phyloP scores from a whole-genome alignment of 2,329 filamentous ascomycete genomes.

The Fusarium nodosum region DNA sequence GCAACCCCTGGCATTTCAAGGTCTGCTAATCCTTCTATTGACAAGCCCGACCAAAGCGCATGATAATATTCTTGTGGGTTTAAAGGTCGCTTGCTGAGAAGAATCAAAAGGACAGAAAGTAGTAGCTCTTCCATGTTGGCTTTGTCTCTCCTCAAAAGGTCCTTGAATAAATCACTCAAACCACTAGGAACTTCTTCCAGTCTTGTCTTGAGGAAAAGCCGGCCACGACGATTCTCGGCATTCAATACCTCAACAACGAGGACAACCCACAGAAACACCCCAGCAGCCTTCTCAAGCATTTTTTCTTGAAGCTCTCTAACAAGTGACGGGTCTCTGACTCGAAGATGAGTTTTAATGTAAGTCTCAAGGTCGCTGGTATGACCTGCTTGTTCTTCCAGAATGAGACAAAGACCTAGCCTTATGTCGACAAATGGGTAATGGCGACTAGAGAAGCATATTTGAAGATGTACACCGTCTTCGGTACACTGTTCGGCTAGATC shows the following conservation, averaged over 20 bases:
- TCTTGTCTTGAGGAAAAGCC: constrained; percentile 42
- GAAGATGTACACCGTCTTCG: constrained; percentile 34
- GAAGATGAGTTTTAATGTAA: constrained; percentile 37
- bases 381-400: constrained; percentile 46
- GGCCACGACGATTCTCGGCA: constrained; percentile 50
- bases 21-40: neutral
- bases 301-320: constrained; percentile 14
- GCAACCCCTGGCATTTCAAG: constrained; percentile 39
- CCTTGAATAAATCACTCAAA: constrained; percentile 63
- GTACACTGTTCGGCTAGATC: constrained; percentile 47
- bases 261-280: constrained; percentile 62
- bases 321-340: neutral
- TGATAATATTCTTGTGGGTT: constrained; percentile 60
- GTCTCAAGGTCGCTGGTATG: constrained; percentile 47
- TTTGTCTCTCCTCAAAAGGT: constrained; percentile 64
- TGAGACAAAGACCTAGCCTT: constrained; percentile 44
- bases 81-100: constrained; percentile 63
- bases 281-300: constrained; percentile 56
- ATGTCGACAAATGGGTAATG: constrained; percentile 62
- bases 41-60: constrained; percentile 22
- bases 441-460: constrained; percentile 61
- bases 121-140: constrained; percentile 57
- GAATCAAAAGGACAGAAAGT: constrained; percentile 65
- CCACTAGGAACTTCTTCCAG: constrained; percentile 55
- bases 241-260: constrained; percentile 59